phyloP scores from a whole-genome alignment of 2,329 filamentous ascomycete genomes.

The Calonectria multiphialidica region DNA sequence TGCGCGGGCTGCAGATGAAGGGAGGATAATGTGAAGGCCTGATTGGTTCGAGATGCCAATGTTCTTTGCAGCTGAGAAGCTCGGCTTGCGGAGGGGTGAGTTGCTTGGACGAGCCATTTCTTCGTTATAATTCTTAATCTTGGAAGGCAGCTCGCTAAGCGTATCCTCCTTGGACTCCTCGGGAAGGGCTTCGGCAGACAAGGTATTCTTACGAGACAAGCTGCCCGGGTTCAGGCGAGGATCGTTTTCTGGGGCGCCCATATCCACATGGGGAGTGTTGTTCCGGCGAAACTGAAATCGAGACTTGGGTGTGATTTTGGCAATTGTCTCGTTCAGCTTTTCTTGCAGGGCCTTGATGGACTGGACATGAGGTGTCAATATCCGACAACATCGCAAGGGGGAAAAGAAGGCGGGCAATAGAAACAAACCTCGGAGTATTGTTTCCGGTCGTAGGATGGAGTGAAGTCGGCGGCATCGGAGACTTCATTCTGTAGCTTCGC shows the following conservation, averaged over 20 bases:
- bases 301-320: constrained; percentile 77
- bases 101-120: constrained; percentile 59
- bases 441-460: constrained; percentile 91
- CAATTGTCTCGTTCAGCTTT: constrained; percentile 78
- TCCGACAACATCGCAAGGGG: not conserved
- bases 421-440: constrained; percentile 80
- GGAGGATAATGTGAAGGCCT: constrained; percentile 81
- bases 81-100: constrained; percentile 67
- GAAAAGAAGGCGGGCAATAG: not conserved
- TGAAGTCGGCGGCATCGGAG: constrained; percentile 82
- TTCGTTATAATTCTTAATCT: constrained; percentile 66
- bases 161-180: constrained; percentile 47
- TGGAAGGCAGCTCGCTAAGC: constrained; percentile 53
- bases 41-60: constrained; percentile 76
- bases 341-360: constrained; percentile 85
- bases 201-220: constrained; percentile 44
- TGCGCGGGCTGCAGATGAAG: constrained; percentile 76
- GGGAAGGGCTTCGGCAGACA: constrained; percentile 16
- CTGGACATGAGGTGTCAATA: constrained; percentile 53
- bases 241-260: constrained; percentile 58
- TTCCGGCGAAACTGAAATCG: constrained; percentile 83
- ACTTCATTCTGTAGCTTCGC: constrained; percentile 86
- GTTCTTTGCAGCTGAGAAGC: constrained; percentile 71
- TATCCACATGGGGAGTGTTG: constrained; percentile 52
- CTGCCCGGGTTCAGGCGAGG: constrained; percentile 55